A percentile compares a stretch with the other conserved stretches of the same genome.
These are phyloP conservation scores for Microcos paniculata DNA, from an alignment of 345 rosid species.

Conservation along the genomic window DNA sequence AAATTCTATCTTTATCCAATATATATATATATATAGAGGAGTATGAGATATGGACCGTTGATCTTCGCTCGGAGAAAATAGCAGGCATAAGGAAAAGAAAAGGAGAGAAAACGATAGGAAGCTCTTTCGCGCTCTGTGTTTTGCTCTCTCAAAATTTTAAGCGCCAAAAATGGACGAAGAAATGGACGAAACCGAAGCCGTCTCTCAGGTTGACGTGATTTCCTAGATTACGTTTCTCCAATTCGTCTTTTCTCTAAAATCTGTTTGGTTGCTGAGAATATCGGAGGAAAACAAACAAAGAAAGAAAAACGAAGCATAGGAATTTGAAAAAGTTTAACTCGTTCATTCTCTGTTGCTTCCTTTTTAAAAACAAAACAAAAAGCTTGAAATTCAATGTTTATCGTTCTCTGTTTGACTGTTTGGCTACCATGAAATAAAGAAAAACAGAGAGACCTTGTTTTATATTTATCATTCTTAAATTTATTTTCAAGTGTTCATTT, in stretches of 20 bases:
- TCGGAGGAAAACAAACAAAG: neutral
- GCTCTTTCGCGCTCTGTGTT: neutral
- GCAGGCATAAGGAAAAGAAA: too few species aligned
- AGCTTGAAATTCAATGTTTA: neutral
- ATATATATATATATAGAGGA: too few species aligned
- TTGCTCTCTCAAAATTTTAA: neutral
- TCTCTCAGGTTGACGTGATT: slow-evolving; percentile 48
- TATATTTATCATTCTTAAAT: neutral
- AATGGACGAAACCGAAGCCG: slow-evolving; percentile 64
- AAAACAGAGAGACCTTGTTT: neutral
- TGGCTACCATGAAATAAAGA: neutral
- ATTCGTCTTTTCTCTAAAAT: slow-evolving; percentile 10
- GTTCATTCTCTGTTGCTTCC: neutral
- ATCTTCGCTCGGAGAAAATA: neutral
- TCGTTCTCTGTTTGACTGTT: neutral
- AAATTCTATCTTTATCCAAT: too few species aligned
- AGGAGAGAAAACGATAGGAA: too few species aligned
- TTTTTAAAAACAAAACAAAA: neutral
- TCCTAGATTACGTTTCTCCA: neutral
- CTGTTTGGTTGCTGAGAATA: slow-evolving; percentile 35
- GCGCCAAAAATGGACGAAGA: slow-evolving; percentile 51
- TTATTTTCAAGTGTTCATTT: neutral
- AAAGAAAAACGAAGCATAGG: neutral
- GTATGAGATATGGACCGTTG: too few species aligned
- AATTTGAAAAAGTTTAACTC: neutral